phyloP scores from a whole-genome alignment of 176 grass and related monocot species.

The Lolium rigidum region DNA sequence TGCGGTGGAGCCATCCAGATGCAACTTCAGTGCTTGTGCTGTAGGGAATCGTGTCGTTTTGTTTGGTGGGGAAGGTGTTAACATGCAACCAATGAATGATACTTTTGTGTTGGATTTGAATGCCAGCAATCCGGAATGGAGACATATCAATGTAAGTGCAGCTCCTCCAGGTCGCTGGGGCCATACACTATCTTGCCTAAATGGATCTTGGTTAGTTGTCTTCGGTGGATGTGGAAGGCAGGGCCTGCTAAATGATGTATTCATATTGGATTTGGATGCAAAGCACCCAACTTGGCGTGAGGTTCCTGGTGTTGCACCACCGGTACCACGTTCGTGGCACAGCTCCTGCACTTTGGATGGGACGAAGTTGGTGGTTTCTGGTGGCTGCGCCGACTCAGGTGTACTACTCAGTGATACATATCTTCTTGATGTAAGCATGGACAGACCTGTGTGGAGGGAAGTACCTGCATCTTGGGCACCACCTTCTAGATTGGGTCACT shows the following conservation, averaged over 20 bases:
- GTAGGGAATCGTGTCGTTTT: constrained; percentile 91
- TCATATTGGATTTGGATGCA: constrained; percentile 94
- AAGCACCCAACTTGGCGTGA: constrained; percentile 87
- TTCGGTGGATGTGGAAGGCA: constrained; percentile 90
- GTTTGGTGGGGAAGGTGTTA: constrained; percentile 91
- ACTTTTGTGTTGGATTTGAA: constrained; percentile 96
- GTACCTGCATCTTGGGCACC: constrained; percentile 88
- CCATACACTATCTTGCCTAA: constrained; percentile 85
- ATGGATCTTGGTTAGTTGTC: constrained; percentile 89
- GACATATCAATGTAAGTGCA: constrained; percentile 76
- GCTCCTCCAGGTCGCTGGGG: constrained; percentile 91
- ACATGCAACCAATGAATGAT: constrained; percentile 99
- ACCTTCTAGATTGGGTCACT: constrained; percentile 87
- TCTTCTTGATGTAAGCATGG: constrained; percentile 89
- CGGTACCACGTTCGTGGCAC: constrained; percentile 88
- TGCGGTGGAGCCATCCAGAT: constrained; percentile 88
- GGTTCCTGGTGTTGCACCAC: constrained; percentile 86
- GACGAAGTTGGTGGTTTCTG: constrained; percentile 90
- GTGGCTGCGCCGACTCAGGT: constrained; percentile 92
- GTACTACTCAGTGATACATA: constrained; percentile 90
- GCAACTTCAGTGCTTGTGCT: constrained; percentile 97
- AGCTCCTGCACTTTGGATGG: constrained; percentile 89
- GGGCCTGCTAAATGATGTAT: constrained; percentile 88
- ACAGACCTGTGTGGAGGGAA: constrained; percentile 88
- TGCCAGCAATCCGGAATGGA: constrained; percentile 90